Percentiles rank a stretch among this genome's conserved stretches.
phyloP scores from a whole-genome alignment of 139 green algal genomes.

The Haematococcus lacustris region DNA sequence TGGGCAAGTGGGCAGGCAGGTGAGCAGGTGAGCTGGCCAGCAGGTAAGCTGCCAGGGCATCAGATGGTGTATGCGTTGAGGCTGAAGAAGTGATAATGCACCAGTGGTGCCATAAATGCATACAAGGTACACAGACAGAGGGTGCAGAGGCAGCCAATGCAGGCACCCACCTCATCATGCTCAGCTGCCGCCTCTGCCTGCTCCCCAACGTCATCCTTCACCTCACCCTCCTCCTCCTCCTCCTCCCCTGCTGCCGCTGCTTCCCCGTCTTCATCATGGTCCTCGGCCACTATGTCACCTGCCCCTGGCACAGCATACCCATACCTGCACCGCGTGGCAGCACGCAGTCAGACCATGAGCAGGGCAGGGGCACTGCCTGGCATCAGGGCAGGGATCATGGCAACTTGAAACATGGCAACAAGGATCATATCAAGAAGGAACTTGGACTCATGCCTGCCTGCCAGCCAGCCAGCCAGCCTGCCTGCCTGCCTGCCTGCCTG shows the following conservation, averaged over 20 bases:
- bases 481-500: neutral
- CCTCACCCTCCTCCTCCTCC: slow-evolving; percentile 5
- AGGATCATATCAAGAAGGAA: neutral
- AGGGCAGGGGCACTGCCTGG: neutral
- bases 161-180: neutral
- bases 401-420: neutral
- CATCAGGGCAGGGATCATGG: neutral
- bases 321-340: slow-evolving; percentile 15
- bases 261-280: slow-evolving; percentile 22
- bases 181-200: slow-evolving; percentile 6
- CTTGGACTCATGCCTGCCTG: neutral
- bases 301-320: slow-evolving; percentile 31
- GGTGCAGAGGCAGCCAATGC: neutral
- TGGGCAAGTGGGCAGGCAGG: neutral
- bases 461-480: neutral
- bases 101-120: neutral
- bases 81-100: neutral
- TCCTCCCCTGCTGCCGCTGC: slow-evolving; percentile 16
- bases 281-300: slow-evolving; percentile 15
- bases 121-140: neutral
- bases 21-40: too few relatives aligned
- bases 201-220: neutral
- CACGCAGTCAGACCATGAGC: neutral
- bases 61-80: neutral
- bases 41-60: neutral